These are phyloP conservation scores for Marasmius oreades DNA, from an alignment of 1,284 basidiomycete species.

Conservation along the genomic window DNA sequence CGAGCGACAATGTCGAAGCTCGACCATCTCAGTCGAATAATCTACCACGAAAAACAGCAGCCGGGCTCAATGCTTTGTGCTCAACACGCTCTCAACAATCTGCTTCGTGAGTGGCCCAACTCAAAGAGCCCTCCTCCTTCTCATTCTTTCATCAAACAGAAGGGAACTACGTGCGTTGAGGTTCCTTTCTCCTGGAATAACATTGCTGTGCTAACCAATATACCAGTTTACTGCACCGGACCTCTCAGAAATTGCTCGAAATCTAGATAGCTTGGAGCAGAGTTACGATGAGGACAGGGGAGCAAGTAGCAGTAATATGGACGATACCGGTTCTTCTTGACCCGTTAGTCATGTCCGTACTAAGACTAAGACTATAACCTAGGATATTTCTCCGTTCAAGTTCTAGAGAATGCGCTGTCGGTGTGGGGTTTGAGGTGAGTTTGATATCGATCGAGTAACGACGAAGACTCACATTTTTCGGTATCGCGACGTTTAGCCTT, in stretches of 20 bases:
- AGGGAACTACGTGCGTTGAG: slow-evolving; percentile 59
- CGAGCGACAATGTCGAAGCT: slow-evolving; percentile 19
- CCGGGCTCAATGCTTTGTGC: slow-evolving; percentile 79
- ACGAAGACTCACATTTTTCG: slow-evolving; percentile 6
- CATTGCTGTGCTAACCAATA: slow-evolving; percentile 11
- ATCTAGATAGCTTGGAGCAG: slow-evolving; percentile 63
- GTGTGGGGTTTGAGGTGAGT: slow-evolving; percentile 80
- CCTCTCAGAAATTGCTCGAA: slow-evolving; percentile 76
- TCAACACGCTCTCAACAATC: slow-evolving; percentile 79
- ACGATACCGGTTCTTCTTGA: slow-evolving; percentile 69
- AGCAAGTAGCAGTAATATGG: slow-evolving; percentile 74
- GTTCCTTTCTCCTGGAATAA: background rate
- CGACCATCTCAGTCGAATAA: slow-evolving; percentile 47
- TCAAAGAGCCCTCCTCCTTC: slow-evolving; percentile 5
- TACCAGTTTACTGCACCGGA: slow-evolving; percentile 80
- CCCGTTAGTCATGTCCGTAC: background rate
- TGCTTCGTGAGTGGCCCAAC: slow-evolving; percentile 57
- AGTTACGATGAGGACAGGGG: slow-evolving; percentile 48
- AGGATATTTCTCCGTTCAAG: slow-evolving; percentile 88
- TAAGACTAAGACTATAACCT: slow-evolving; percentile 2
- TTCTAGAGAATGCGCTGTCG: slow-evolving; percentile 75
- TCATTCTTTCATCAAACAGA: slow-evolving; percentile 38
- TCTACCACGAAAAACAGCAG: slow-evolving; percentile 78
- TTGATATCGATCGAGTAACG: slow-evolving; percentile 8
- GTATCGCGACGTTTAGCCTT: slow-evolving; percentile 38